phyloP scores from a whole-genome alignment of 257 asterid genomes.

The Solanum chmielewskii region DNA sequence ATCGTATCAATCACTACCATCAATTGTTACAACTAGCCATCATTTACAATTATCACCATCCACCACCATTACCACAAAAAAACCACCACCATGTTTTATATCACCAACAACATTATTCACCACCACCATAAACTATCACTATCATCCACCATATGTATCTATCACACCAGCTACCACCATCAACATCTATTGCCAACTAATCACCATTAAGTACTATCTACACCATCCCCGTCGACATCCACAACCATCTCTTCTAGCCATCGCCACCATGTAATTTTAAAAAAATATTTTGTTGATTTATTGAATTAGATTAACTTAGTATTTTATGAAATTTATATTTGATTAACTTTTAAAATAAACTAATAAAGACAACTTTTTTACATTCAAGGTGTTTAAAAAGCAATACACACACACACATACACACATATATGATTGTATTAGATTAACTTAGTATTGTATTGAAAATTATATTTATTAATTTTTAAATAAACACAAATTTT shows the following conservation, averaged over 20 bases:
- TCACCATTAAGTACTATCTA: not conserved
- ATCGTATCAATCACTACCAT: not conserved
- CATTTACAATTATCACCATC: not conserved
- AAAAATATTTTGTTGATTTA: not conserved
- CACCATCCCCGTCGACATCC: not conserved
- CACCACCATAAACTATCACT: not conserved
- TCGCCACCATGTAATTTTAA: not conserved
- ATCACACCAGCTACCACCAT: not conserved
- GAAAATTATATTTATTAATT: not conserved
- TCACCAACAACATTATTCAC: not conserved
- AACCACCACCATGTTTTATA: not conserved
- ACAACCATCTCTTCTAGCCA: not conserved
- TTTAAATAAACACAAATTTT: not conserved
- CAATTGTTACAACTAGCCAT: not conserved
- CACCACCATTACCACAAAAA: not conserved
- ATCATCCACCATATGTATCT: not conserved
- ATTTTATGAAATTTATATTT: not conserved
- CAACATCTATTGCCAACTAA: not conserved
- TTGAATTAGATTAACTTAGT: not conserved
- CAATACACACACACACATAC: not conserved
- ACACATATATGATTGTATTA: not conserved
- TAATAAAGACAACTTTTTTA: not conserved
- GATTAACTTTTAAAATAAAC: not conserved
- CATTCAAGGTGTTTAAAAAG: not conserved
- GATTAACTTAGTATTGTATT: not conserved